phyloP scores from a whole-genome alignment of 1,284 basidiomycete species.

The Kwoniella shivajii region DNA sequence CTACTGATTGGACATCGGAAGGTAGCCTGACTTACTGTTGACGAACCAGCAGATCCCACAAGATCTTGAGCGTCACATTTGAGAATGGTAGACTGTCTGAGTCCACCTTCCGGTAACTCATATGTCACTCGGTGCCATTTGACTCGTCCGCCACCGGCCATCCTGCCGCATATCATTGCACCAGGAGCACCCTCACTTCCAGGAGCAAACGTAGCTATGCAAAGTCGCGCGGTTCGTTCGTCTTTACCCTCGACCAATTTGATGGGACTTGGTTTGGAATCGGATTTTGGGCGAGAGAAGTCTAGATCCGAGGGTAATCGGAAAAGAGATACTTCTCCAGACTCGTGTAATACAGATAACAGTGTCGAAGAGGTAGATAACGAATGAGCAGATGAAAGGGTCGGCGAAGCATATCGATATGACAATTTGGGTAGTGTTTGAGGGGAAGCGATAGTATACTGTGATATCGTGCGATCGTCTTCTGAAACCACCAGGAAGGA shows the following conservation, averaged over 20 bases:
- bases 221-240: slow-evolving; percentile 35
- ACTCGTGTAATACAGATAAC: slow-evolving; percentile 65
- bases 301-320: slow-evolving; percentile 62
- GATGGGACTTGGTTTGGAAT: slow-evolving; percentile 40
- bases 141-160: slow-evolving; percentile 67
- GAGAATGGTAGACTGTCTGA: slow-evolving; percentile 54
- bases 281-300: slow-evolving; percentile 42
- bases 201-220: slow-evolving; percentile 35
- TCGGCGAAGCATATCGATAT: slow-evolving; percentile 63
- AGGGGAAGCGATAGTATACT: slow-evolving; percentile 59
- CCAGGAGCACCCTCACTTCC: slow-evolving; percentile 59
- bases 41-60: slow-evolving; percentile 38
- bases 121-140: slow-evolving; percentile 65
- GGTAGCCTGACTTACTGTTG: slow-evolving; percentile 35
- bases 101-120: slow-evolving; percentile 60
- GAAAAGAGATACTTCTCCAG: slow-evolving; percentile 69
- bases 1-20: too few species aligned
- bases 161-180: slow-evolving; percentile 62
- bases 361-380: slow-evolving; percentile 59
- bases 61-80: slow-evolving; percentile 57
- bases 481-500: slow-evolving; percentile 71
- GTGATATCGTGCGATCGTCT: slow-evolving; percentile 70
- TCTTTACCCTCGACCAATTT: slow-evolving; percentile 50
- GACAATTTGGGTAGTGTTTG: slow-evolving; percentile 53
- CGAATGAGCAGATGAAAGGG: slow-evolving; percentile 65